A percentile compares a stretch with the other conserved stretches of the same genome.
Evolutionary conservation across 2,329 filamentous ascomycete genomes (phyloP).

Genomic region (Fusarium metavorans): DNA sequence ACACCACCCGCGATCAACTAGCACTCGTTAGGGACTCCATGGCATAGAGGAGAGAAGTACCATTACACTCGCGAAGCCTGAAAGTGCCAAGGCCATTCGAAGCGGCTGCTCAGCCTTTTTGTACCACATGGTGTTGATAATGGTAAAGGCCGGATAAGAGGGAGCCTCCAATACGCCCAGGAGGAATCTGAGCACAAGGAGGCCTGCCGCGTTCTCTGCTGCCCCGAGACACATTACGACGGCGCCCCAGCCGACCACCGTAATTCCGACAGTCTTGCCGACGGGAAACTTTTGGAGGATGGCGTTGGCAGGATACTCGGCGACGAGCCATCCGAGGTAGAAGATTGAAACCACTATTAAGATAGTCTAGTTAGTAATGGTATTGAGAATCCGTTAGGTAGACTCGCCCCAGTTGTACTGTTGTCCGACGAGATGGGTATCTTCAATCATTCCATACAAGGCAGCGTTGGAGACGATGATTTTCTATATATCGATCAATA

Average conservation of each 20-base stretch:
- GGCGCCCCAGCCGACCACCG: conserved; percentile 40
- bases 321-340: conserved; percentile 22
- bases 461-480: conserved; percentile 27
- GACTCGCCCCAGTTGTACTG: conserved; percentile 24
- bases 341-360: conserved; percentile 18
- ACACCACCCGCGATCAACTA: conserved; percentile 41
- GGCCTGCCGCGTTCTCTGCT: conserved; percentile 46
- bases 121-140: conserved; percentile 16
- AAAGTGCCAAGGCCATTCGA: conserved; percentile 3
- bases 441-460: conserved; percentile 16
- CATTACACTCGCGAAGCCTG: conserved; percentile 14
- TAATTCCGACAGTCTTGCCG: background rate
- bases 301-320: conserved; percentile 5
- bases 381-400: rapidly evolving
- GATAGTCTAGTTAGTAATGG: background rate
- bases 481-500: conserved; percentile 3
- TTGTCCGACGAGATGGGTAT: conserved; percentile 12
- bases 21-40: background rate
- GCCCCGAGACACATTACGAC: conserved; percentile 56
- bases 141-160: conserved; percentile 1
- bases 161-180: conserved; percentile 41
- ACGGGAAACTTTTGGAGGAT: conserved; percentile 11
- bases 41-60: background rate
- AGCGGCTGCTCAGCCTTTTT: conserved; percentile 20
- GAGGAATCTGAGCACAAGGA: conserved; percentile 42